These are phyloP conservation scores for Quercus agrifolia DNA, from an alignment of 306 rosid genomes.

Conservation along the genomic window DNA sequence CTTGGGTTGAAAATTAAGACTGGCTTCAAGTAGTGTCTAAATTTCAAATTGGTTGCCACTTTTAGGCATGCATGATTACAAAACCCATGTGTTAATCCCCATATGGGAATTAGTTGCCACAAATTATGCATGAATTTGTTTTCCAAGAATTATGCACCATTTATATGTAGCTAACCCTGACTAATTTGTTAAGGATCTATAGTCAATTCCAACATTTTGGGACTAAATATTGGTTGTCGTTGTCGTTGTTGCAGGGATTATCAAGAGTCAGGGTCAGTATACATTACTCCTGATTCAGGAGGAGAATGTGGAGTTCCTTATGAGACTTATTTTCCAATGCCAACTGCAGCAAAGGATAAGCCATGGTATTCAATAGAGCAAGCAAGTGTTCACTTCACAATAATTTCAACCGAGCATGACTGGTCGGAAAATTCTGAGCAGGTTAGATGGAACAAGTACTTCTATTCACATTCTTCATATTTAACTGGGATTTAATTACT, in stretches of 20 bases:
- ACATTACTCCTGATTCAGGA: constrained; percentile 68
- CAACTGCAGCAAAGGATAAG: constrained; percentile 63
- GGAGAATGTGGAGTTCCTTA: constrained; percentile 95
- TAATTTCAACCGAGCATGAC: constrained; percentile 83
- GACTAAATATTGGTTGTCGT: no score
- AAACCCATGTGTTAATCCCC: no score
- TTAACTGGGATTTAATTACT: neutral
- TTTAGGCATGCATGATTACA: no score
- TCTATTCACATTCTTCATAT: neutral
- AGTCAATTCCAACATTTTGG: no score
- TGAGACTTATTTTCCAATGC: constrained; percentile 84
- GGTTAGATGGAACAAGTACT: constrained; percentile 32
- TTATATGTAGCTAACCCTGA: no score
- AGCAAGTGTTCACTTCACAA: constrained; percentile 70
- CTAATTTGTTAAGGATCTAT: no score
- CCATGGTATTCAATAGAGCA: constrained; percentile 94
- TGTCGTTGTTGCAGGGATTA: constrained; percentile 52
- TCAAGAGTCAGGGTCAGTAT: constrained; percentile 47
- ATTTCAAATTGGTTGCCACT: no score
- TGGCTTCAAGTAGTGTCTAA: no score
- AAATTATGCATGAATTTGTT: no score
- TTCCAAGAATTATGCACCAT: no score
- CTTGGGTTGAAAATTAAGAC: no score
- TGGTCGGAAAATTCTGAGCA: constrained; percentile 61
- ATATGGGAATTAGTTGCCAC: no score